Evolutionary conservation across 495 filamentous ascomycete genomes (phyloP).

Genomic region (Talaromyces stipitatus): DNA sequence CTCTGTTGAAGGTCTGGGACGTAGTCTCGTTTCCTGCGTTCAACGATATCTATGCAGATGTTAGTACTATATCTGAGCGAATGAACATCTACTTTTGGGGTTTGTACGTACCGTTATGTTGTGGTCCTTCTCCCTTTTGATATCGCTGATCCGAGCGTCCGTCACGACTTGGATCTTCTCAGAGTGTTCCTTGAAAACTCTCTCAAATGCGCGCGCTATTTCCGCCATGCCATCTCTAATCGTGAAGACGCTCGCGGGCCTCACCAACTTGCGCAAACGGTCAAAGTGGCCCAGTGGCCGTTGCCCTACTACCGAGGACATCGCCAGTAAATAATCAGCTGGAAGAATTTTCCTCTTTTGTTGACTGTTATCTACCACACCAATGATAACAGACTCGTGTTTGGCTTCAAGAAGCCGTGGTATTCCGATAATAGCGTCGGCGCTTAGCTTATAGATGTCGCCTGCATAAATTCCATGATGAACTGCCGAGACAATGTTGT

Average conservation of each 20-base stretch:
- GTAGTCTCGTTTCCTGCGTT: slow-evolving; percentile 14
- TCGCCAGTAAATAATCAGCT: slow-evolving; percentile 25
- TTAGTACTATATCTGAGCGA: not conserved
- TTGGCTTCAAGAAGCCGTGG: slow-evolving; percentile 44
- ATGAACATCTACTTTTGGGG: not conserved
- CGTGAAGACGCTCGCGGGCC: slow-evolving; percentile 45
- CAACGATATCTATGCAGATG: slow-evolving; percentile 8
- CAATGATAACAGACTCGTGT: slow-evolving; percentile 15
- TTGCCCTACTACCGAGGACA: slow-evolving; percentile 5
- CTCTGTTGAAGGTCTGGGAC: slow-evolving; percentile 44
- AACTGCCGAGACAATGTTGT: slow-evolving; percentile 74
- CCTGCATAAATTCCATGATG: slow-evolving; percentile 93
- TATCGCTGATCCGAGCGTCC: slow-evolving; percentile 26
- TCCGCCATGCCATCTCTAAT: slow-evolving; percentile 51
- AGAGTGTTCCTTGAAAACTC: slow-evolving; percentile 28
- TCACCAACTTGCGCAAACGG: slow-evolving; percentile 9
- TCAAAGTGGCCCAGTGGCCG: slow-evolving; percentile 11
- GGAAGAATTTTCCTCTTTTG: slow-evolving; percentile 2
- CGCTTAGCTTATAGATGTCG: slow-evolving; percentile 73
- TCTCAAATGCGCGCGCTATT: slow-evolving; percentile 30
- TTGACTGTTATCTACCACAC: slow-evolving; percentile 8
- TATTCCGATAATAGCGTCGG: slow-evolving; percentile 49
- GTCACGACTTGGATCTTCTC: slow-evolving; percentile 48
- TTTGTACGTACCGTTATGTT: slow-evolving; percentile 16
- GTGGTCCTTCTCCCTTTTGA: slow-evolving; percentile 11